Evolutionary conservation across 2,329 filamentous ascomycete species (phyloP).

Genomic region (Lojkania enalia): DNA sequence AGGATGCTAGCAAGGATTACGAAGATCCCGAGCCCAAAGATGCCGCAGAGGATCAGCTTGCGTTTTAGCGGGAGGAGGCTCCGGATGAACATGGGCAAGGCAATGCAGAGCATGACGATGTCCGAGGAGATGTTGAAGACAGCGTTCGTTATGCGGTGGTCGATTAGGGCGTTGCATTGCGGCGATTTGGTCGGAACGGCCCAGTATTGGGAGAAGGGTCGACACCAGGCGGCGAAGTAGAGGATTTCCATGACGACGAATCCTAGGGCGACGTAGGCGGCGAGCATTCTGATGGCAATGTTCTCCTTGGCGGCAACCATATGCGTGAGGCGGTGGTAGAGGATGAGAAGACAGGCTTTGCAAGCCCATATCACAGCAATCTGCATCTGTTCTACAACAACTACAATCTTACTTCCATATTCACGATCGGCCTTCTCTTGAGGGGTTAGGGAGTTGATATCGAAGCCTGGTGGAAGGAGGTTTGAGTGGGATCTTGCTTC

Average conservation of each 20-base stretch:
- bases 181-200: constrained; percentile 49
- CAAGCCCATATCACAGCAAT: constrained; percentile 56
- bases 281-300: constrained; percentile 49
- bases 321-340: constrained; percentile 56
- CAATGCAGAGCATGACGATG: constrained; percentile 50
- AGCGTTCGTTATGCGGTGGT: constrained; percentile 46
- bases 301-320: constrained; percentile 32
- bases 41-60: constrained; percentile 58
- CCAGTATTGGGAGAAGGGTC: constrained; percentile 58
- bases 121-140: constrained; percentile 53
- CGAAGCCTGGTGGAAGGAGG: constrained; percentile 49
- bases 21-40: constrained; percentile 61
- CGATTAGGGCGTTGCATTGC: constrained; percentile 38
- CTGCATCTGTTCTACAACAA: constrained; percentile 58
- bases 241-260: constrained; percentile 55
- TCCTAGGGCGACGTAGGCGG: constrained; percentile 51
- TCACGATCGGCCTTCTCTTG: constrained; percentile 40
- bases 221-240: constrained; percentile 59
- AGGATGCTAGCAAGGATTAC: constrained; percentile 54
- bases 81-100: constrained; percentile 51
- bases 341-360: constrained; percentile 58
- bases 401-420: constrained; percentile 52
- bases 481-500: constrained; percentile 48
- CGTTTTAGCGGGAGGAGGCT: constrained; percentile 49
- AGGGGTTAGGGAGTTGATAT: constrained; percentile 48